phyloP scores from a whole-genome alignment of 805 yeast genomes.

The Barnettozyma salicaria region DNA sequence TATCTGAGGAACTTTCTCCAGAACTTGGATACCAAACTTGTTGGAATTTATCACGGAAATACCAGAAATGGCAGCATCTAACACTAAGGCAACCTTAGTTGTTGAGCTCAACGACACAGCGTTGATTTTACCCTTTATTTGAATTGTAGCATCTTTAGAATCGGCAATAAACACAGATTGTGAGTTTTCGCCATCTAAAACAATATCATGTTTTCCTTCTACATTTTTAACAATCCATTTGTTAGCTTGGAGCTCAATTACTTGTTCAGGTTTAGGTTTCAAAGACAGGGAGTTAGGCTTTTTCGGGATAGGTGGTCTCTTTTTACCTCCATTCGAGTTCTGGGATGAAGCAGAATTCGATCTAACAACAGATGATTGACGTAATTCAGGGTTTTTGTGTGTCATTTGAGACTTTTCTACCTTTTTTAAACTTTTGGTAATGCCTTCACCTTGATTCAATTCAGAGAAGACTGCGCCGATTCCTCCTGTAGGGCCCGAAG shows the following conservation, averaged over 20 bases:
- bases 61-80: slow-evolving; percentile 82
- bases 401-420: slow-evolving; percentile 94
- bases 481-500: slow-evolving; percentile 37
- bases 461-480: slow-evolving; percentile 90
- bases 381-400: slow-evolving; percentile 81
- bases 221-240: slow-evolving; percentile 87
- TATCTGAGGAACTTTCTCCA: slow-evolving; percentile 77
- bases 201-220: slow-evolving; percentile 55
- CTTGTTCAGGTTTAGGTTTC: slow-evolving; percentile 49
- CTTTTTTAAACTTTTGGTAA: slow-evolving; percentile 82
- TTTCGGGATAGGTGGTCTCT: slow-evolving; percentile 66
- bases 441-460: slow-evolving; percentile 74
- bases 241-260: slow-evolving; percentile 75
- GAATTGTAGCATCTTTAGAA: slow-evolving; percentile 67
- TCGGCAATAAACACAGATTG: slow-evolving; percentile 88
- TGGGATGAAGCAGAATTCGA: slow-evolving; percentile 7
- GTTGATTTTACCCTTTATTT: slow-evolving; percentile 85
- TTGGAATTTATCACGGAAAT: slow-evolving; percentile 78
- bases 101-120: slow-evolving; percentile 78
- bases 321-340: slow-evolving; percentile 32
- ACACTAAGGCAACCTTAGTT: slow-evolving; percentile 64
- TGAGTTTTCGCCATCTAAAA: slow-evolving; percentile 72
- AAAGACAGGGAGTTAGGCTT: slow-evolving; percentile 61
- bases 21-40: slow-evolving; percentile 79
- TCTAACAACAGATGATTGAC: slow-evolving; percentile 46